Evolutionary conservation across 1,284 basidiomycete genomes (phyloP), one percentile per base, ranked within the genome.

Genomic region (Cryptococcus sp.): DNA sequence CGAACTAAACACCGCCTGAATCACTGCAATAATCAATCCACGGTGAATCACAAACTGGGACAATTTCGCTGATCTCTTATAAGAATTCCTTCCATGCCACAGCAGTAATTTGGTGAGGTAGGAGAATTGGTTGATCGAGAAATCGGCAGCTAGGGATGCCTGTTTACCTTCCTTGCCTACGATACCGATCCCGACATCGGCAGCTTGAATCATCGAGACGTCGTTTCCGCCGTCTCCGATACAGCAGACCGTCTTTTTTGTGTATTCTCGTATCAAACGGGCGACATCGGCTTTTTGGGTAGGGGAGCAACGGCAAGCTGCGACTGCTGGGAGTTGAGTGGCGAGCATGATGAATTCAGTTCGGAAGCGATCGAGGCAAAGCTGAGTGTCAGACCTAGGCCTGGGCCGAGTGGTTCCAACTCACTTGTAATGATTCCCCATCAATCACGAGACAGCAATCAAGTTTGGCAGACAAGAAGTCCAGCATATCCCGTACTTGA

Each of bases 121-220:
- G 67, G 87, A 89, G 81, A 99, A 98, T 70, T 98, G 96, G 3
- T 85, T 93, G 58, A 99, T 88, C 3, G 91, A 94, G 67, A 98
- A 98, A 74, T 99, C 96, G 13, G 96, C 96, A 0, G 96, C 94
- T 2, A 98, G 82, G 0, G 92, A 96, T 0, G 96, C 96, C 74
- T 98, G 96, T 72, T 91, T 94, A 14, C 96, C 96, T 78, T 98
- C 96, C 72, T 98, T 98, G 16, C 96, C 96, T 7, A 98, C 93
- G 56, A 99, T 98, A 28, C 96, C 96, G 28, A 99, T 51, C 90
- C 90, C 92, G 45, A 98, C 91, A 73, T 98, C 91, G 0, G 93
- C 93, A 14, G 93, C 91, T 69, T 94, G 91, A 51, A 93, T 93
- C 91, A 93, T 93, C 70, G 87, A 88, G 54, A 94, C 91, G 73